A percentile compares a stretch with the other conserved stretches of the same genome.
Conservation (phyloP, 371 early-diverging fungal genomes). For the Mortierella sp. region DNA sequence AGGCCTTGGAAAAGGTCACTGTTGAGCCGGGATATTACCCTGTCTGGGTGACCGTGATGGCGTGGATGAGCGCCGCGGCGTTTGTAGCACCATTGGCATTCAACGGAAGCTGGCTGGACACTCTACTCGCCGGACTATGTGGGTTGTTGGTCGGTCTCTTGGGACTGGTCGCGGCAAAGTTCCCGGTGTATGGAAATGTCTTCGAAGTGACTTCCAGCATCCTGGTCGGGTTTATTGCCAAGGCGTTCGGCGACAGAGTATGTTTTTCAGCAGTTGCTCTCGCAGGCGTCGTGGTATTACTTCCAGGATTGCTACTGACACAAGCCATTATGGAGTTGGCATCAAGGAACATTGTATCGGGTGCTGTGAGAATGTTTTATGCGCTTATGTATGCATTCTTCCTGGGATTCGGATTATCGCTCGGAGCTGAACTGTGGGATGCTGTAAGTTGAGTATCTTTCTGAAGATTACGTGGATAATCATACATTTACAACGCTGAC, state of each 20-base stretch:
- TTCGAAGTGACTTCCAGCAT: constrained; percentile 69
- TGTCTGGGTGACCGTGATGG: constrained; percentile 59
- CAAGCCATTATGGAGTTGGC: constrained; percentile 77
- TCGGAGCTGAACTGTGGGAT: constrained; percentile 64
- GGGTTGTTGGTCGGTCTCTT: constrained; percentile 61
- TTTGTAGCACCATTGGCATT: constrained; percentile 62
- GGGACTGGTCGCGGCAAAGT: constrained; percentile 60
- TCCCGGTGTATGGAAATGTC: constrained; percentile 64
- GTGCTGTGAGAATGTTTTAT: constrained; percentile 73
- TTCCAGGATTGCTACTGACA: constrained; percentile 71
- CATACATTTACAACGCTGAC: not conserved
- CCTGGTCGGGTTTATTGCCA: constrained; percentile 61
- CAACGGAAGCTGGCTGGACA: constrained; percentile 63
- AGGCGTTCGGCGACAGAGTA: constrained; percentile 56
- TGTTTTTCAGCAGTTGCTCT: constrained; percentile 65
- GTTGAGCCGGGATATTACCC: constrained; percentile 63
- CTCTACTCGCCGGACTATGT: constrained; percentile 58
- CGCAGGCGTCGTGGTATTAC: constrained; percentile 63
- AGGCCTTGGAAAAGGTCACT: constrained; percentile 63
- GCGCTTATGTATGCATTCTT: constrained; percentile 74
- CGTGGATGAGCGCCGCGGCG: constrained; percentile 66
- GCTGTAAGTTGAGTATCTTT: constrained; percentile 19
- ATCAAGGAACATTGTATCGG: constrained; percentile 79
- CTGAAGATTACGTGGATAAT: too few species aligned
- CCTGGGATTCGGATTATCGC: constrained; percentile 70